These are phyloP conservation scores for Starmerella powellii DNA, from an alignment of 805 yeast species.

Conservation along the genomic window DNA sequence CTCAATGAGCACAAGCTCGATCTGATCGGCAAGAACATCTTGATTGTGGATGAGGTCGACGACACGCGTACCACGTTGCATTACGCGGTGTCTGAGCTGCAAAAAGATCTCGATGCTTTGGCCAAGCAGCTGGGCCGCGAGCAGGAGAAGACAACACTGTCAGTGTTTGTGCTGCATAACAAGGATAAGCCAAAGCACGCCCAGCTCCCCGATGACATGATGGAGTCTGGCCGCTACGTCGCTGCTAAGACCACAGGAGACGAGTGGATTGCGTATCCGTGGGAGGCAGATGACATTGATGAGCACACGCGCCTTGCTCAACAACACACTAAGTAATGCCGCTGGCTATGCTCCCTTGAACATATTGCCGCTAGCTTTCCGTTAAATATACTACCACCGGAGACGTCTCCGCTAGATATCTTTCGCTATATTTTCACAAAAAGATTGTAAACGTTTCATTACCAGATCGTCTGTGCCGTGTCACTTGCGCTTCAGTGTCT, in stretches of 20 bases:
- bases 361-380: too few species aligned
- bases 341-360: too few species aligned
- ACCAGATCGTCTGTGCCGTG: too few species aligned
- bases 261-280: conserved; percentile 79
- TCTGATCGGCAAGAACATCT: conserved; percentile 64
- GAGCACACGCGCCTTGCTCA: conserved; percentile 55
- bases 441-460: too few species aligned
- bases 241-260: conserved; percentile 69
- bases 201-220: conserved; percentile 48
- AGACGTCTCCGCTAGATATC: too few species aligned
- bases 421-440: too few species aligned
- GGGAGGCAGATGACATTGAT: conserved; percentile 79
- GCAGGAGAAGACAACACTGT: conserved; percentile 51
- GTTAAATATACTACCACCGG: too few species aligned
- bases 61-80: conserved; percentile 84
- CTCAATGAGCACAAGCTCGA: conserved; percentile 58
- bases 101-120: conserved; percentile 50
- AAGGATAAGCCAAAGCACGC: conserved; percentile 74
- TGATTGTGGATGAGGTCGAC: conserved; percentile 84
- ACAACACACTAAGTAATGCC: conserved; percentile 50
- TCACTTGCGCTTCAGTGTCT: conserved; percentile 1
- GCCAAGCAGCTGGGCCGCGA: conserved; percentile 48
- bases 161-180: conserved; percentile 73
- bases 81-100: conserved; percentile 67
- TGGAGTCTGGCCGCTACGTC: conserved; percentile 52